phyloP scores from a whole-genome alignment of 106 monocot species.

The Amphibolis antarctica region DNA sequence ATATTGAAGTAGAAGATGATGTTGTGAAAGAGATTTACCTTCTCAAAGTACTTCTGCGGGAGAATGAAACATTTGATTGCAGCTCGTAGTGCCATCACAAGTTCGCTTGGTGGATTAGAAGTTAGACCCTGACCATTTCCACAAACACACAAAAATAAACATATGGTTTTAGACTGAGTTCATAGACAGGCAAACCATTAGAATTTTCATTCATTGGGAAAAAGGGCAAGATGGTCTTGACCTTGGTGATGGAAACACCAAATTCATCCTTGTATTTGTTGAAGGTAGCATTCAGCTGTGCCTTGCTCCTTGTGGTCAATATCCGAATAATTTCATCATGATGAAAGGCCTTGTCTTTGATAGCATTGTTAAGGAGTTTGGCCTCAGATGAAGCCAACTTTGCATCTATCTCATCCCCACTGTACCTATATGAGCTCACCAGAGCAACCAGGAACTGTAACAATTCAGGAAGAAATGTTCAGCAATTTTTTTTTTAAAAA shows the following conservation, averaged over 20 bases:
- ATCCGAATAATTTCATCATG: constrained; percentile 65
- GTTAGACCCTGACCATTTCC: constrained; percentile 26
- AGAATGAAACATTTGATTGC: constrained; percentile 44
- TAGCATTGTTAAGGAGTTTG: constrained; percentile 39
- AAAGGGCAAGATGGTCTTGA: not conserved
- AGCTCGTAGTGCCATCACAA: constrained; percentile 35
- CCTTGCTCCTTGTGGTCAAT: constrained; percentile 79
- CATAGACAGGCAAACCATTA: not conserved
- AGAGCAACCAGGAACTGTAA: constrained; percentile 63
- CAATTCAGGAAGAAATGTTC: not conserved
- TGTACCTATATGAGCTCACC: constrained; percentile 55
- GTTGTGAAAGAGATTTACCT: constrained; percentile 26
- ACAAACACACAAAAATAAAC: not conserved
- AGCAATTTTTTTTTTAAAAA: not conserved
- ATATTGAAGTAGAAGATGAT: not conserved
- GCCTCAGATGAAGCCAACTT: constrained; percentile 58
- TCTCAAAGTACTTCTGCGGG: constrained; percentile 64
- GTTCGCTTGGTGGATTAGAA: constrained; percentile 25
- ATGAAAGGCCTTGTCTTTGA: constrained; percentile 32
- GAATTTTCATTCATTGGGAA: not conserved
- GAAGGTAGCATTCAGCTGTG: constrained; percentile 81
- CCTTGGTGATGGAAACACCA: constrained; percentile 53
- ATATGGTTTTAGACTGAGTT: not conserved
- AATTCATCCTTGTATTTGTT: constrained; percentile 66
- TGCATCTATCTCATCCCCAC: constrained; percentile 40